phyloP scores from a whole-genome alignment of 192 early-diverging fungal species.

The Kappamyces sp. region DNA sequence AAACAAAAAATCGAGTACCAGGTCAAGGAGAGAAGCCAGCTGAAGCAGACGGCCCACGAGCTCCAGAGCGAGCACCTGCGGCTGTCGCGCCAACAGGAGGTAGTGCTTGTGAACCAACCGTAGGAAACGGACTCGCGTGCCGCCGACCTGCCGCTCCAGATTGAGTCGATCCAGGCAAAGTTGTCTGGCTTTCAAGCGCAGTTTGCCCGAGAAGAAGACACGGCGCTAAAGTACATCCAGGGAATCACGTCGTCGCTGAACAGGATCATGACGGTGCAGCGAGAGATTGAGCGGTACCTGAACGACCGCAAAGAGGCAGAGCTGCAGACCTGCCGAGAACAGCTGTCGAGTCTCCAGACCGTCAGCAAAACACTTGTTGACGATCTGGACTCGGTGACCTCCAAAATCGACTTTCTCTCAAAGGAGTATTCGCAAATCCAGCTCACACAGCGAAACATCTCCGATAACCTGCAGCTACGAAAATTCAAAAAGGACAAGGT shows the following conservation, averaged over 20 bases:
- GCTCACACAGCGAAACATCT: constrained; percentile 26
- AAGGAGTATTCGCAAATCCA: constrained; percentile 25
- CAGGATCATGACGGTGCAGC: constrained; percentile 18
- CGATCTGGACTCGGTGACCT: constrained; percentile 22
- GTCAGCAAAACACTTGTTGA: background rate
- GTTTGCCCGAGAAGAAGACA: constrained; percentile 6
- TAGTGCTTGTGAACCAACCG: constrained; percentile 3
- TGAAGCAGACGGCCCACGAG: constrained; percentile 32
- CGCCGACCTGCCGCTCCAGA: constrained; percentile 14
- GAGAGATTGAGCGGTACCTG: constrained; percentile 27
- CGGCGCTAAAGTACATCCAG: constrained; percentile 4
- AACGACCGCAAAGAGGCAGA: too few relatives aligned
- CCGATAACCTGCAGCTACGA: constrained; percentile 44
- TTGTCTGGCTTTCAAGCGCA: constrained; percentile 14
- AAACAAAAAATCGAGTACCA: constrained; percentile 28
- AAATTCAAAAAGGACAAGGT: constrained; percentile 36
- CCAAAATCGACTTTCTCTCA: constrained; percentile 31
- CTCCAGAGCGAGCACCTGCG: constrained; percentile 38
- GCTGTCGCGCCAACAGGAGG: constrained; percentile 23
- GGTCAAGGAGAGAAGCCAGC: constrained; percentile 34
- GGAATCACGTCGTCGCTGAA: constrained; percentile 16
- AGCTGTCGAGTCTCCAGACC: too few relatives aligned
- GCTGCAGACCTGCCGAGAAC: too few relatives aligned
- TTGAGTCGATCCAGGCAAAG: constrained; percentile 24
- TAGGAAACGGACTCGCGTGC: constrained; percentile 19